Evolutionary conservation across 2,329 filamentous ascomycete species (phyloP).

Genomic region (Exophiala phaeomuriformis): DNA sequence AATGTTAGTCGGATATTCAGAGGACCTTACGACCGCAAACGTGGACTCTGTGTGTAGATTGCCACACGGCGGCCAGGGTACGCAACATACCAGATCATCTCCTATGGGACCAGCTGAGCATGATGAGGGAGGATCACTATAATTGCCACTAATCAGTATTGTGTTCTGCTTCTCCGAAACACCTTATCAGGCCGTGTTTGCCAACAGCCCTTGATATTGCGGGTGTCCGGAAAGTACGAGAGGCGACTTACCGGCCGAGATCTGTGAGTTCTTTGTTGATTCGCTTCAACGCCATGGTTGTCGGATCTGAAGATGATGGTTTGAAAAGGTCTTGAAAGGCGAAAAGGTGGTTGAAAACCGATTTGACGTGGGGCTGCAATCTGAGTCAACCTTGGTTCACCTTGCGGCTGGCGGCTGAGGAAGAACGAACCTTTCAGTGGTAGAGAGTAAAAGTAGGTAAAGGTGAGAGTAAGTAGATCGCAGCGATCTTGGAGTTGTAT

Average conservation of each 20-base stretch:
- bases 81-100: constrained; percentile 81
- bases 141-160: constrained; percentile 24
- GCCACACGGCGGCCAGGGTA: constrained; percentile 13
- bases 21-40: constrained; percentile 3
- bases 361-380: constrained; percentile 17
- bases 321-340: constrained; percentile 7
- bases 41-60: not conserved
- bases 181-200: constrained; percentile 3
- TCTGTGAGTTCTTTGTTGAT: constrained; percentile 50
- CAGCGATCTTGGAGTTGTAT: constrained; percentile 1
- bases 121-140: constrained; percentile 92
- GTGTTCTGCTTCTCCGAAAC: not conserved
- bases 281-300: constrained; percentile 45
- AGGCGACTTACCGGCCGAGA: constrained; percentile 42
- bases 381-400: constrained; percentile 16
- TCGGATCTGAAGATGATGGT: constrained; percentile 16
- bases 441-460: not conserved
- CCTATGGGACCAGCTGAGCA: constrained; percentile 96
- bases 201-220: not conserved
- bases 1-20: constrained; percentile 31
- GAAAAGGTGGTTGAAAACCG: constrained; percentile 18
- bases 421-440: constrained; percentile 7
- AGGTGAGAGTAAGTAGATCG: constrained; percentile 5
- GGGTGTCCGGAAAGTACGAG: not conserved
- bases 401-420: not conserved